Conservation (phyloP, 495 filamentous ascomycete genomes). For the Trichoderma virens region DNA sequence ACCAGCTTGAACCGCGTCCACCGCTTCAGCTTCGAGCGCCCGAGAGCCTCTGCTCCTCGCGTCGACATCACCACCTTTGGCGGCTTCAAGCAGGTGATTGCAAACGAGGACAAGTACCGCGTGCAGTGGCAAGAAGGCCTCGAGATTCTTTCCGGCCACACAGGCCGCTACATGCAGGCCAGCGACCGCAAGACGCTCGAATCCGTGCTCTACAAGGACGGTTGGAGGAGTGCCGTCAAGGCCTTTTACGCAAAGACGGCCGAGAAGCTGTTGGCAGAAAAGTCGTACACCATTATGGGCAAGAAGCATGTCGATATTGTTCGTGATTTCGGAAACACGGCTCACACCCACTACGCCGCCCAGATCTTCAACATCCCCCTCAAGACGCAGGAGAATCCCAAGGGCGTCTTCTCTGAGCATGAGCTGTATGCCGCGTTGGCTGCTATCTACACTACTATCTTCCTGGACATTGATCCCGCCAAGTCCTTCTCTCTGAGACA, state of each 20-base stretch:
- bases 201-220: slow-evolving; percentile 48
- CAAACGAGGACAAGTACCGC: slow-evolving; percentile 55
- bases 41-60: slow-evolving; percentile 41
- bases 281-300: slow-evolving; percentile 51
- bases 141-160: slow-evolving; percentile 38
- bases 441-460: slow-evolving; percentile 51
- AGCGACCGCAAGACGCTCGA: slow-evolving; percentile 45
- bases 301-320: slow-evolving; percentile 67
- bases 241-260: slow-evolving; percentile 58
- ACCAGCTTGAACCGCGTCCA: slow-evolving; percentile 61
- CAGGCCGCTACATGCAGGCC: slow-evolving; percentile 39
- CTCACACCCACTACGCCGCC: slow-evolving; percentile 64
- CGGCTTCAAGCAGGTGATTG: slow-evolving; percentile 56
- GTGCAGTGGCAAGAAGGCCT: slow-evolving; percentile 53
- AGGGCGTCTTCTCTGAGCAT: slow-evolving; percentile 68
- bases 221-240: slow-evolving; percentile 52
- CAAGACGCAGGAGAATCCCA: slow-evolving; percentile 58
- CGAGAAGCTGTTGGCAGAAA: slow-evolving; percentile 53
- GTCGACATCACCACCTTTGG: slow-evolving; percentile 53
- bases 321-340: slow-evolving; percentile 68
- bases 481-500: slow-evolving; percentile 51
- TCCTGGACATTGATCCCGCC: slow-evolving; percentile 39
- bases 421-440: slow-evolving; percentile 73
- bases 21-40: slow-evolving; percentile 64
- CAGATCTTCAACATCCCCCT: slow-evolving; percentile 66